Conservation (phyloP, 306 rosid genomes). For the Fagus sylvatica region DNA sequence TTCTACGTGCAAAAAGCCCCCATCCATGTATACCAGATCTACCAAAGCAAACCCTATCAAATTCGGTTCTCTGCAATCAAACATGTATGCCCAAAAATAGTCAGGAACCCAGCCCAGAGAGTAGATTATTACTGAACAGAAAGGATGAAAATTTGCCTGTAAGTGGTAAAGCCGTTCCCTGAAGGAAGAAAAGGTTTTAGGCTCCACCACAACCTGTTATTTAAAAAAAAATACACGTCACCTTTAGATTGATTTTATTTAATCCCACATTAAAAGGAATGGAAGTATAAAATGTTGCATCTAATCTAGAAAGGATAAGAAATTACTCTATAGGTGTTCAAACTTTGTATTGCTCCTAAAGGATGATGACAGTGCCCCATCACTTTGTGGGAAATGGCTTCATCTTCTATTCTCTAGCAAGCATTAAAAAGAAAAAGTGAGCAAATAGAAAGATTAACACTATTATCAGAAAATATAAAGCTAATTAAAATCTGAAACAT, state of each 20-base stretch:
- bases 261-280: conserved; percentile 8
- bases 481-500: neutral
- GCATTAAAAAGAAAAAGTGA: conserved; percentile 24
- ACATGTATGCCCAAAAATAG: conserved; percentile 22
- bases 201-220: conserved; percentile 62
- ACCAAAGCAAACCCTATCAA: conserved; percentile 92
- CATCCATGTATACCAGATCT: conserved; percentile 99
- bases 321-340: conserved; percentile 67
- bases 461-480: neutral
- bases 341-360: conserved; percentile 52
- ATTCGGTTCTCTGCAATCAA: conserved; percentile 82
- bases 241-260: neutral
- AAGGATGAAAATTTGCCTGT: conserved; percentile 60
- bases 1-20: conserved; percentile 96
- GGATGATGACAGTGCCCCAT: conserved; percentile 84
- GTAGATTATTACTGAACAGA: conserved; percentile 12
- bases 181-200: conserved; percentile 77
- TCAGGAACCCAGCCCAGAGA: conserved; percentile 34
- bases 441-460: conserved; percentile 14
- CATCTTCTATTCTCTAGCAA: conserved; percentile 72
- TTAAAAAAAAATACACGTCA: conserved; percentile 15
- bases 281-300: neutral
- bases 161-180: conserved; percentile 86
- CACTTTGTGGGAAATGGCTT: conserved; percentile 62
- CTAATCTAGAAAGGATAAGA: conserved; percentile 27